phyloP scores from a whole-genome alignment of 352 stramenopile species.

The Phytophthora foliorum region DNA sequence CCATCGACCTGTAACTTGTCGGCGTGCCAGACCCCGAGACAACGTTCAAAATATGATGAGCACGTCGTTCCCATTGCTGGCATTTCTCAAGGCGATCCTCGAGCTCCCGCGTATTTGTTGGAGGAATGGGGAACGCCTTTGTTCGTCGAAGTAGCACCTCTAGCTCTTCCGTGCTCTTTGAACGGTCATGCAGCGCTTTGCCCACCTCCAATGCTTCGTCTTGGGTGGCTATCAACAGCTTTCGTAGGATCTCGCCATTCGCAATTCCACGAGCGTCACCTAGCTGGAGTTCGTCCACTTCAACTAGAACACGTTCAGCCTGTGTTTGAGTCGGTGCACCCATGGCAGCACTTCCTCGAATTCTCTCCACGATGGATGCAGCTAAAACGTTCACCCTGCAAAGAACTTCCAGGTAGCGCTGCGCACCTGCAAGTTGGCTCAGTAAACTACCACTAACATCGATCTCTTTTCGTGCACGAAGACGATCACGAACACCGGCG shows the following conservation, averaged over 20 bases:
- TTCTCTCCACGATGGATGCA: conserved; percentile 26
- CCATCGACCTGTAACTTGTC: conserved; percentile 22
- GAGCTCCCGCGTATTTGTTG: conserved; percentile 51
- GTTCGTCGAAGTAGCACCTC: conserved; percentile 52
- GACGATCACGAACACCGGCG: conserved; percentile 4
- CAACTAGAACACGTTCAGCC: conserved; percentile 42
- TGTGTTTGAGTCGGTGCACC: conserved; percentile 34
- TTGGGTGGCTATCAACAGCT: conserved; percentile 45
- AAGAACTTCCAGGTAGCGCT: conserved; percentile 41
- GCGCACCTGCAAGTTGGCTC: conserved; percentile 23
- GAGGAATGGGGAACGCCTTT: conserved; percentile 47
- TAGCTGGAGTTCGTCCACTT: conserved; percentile 40
- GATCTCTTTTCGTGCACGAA: conserved; percentile 32
- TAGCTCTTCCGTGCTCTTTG: conserved; percentile 61
- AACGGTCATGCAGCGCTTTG: conserved; percentile 42
- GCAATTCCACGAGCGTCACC: conserved; percentile 22
- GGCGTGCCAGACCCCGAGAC: conserved; percentile 12
- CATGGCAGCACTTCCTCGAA: conserved; percentile 18
- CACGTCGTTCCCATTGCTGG: conserved; percentile 60
- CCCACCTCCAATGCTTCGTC: conserved; percentile 36
- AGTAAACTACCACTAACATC: conserved; percentile 20
- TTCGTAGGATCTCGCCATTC: conserved; percentile 54
- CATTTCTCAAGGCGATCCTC: conserved; percentile 64
- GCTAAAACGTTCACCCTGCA: conserved; percentile 41
- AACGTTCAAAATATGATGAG: conserved; percentile 51